A percentile compares a stretch with the other conserved stretches of the same genome.
Conservation (phyloP, 2,329 filamentous ascomycete genomes). For the Chaetomiaceae sp. region DNA sequence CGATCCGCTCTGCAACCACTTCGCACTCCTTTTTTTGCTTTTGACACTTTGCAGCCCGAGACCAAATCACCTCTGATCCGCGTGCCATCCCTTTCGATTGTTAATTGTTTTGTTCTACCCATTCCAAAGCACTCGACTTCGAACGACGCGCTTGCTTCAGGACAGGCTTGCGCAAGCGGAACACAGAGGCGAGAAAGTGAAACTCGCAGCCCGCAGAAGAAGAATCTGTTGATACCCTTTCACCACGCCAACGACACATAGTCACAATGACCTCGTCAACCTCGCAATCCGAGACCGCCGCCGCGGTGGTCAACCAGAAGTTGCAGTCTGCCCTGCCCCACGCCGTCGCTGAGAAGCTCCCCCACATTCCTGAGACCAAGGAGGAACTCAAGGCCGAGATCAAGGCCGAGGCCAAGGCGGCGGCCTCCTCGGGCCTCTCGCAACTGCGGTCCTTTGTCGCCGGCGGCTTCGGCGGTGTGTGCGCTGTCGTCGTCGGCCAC, state of each 20-base stretch:
- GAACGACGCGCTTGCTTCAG: background rate
- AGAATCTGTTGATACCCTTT: background rate
- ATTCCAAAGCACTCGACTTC: no score
- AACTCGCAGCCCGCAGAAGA: no score
- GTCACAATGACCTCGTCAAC: constrained; percentile 24
- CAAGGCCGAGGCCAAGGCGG: constrained; percentile 39
- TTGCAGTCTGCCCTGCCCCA: constrained; percentile 24
- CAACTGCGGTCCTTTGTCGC: constrained; percentile 77
- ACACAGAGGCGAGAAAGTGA: no score
- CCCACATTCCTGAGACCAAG: constrained; percentile 41
- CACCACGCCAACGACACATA: background rate
- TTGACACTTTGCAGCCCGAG: no score
- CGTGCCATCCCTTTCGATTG: no score
- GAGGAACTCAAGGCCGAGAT: constrained; percentile 41
- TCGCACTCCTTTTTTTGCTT: background rate
- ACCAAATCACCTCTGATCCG: no score
- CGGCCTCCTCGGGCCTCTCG: constrained; percentile 36
- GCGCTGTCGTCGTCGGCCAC: constrained; percentile 89
- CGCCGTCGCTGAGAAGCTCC: constrained; percentile 36
- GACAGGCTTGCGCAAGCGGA: background rate
- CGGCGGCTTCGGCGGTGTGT: constrained; percentile 89
- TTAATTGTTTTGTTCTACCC: no score
- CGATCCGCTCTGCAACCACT: background rate
- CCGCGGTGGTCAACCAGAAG: constrained; percentile 30
- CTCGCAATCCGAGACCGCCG: constrained; percentile 32